A percentile compares a stretch with the other conserved stretches of the same genome.
Evolutionary conservation across 2,329 filamentous ascomycete species (phyloP).

Genomic region (Chaetomium strumarium): DNA sequence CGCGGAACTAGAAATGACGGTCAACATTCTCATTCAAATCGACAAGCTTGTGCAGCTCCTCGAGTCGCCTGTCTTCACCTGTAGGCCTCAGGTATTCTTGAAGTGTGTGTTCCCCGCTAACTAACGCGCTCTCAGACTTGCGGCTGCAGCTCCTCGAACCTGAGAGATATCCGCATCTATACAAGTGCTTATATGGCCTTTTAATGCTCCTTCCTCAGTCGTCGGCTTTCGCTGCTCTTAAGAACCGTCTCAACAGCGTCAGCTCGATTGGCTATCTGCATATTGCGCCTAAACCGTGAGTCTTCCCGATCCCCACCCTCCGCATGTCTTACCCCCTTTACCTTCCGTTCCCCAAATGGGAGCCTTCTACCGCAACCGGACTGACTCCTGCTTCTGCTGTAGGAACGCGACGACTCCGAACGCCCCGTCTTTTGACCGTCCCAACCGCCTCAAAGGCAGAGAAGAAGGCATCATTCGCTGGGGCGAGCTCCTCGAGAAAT

Average conservation of each 20-base stretch:
- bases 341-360: no score
- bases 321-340: conserved; percentile 21
- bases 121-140: conserved; percentile 56
- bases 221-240: conserved; percentile 90
- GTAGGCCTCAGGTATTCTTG: conserved; percentile 38
- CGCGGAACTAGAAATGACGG: conserved; percentile 96
- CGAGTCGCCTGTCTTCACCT: conserved; percentile 96
- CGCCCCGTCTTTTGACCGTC: conserved; percentile 59
- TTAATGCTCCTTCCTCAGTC: conserved; percentile 98
- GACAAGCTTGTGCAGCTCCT: conserved; percentile 96
- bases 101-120: background rate
- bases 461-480: conserved; percentile 84
- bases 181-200: conserved; percentile 95
- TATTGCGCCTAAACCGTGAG: conserved; percentile 70
- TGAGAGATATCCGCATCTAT: conserved; percentile 88
- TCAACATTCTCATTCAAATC: conserved; percentile 97
- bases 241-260: conserved; percentile 94
- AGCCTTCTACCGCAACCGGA: background rate
- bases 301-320: conserved; percentile 33
- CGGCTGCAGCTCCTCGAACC: conserved; percentile 92
- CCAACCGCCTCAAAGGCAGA: conserved; percentile 72
- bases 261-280: conserved; percentile 95
- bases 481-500: conserved; percentile 91
- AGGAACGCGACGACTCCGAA: conserved; percentile 43
- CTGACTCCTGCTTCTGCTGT: conserved; percentile 15